These are phyloP conservation scores for Digitaria exilis DNA, from an alignment of 202 grass and related monocot species.

Conservation along the genomic window DNA sequence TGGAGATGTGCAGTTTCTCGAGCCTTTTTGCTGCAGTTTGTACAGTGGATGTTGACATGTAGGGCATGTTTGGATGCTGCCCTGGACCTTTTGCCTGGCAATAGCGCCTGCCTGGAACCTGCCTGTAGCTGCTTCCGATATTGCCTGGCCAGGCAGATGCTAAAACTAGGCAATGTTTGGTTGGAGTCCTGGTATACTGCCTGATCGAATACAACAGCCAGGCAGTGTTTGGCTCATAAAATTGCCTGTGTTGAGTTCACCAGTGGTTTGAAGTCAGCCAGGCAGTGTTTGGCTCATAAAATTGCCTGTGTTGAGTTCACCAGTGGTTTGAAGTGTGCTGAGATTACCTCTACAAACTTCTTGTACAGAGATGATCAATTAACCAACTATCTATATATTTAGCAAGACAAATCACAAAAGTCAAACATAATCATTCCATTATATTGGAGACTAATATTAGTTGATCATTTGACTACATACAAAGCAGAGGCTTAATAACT, in stretches of 20 bases:
- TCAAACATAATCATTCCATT: too few relatives aligned
- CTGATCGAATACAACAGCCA: not conserved
- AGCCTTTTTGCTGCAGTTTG: not conserved
- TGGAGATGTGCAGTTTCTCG: not conserved
- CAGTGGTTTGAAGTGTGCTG: not conserved
- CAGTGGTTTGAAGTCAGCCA: not conserved
- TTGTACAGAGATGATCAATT: too few relatives aligned
- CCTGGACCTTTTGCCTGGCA: not conserved
- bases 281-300: not conserved
- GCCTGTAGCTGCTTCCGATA: not conserved
- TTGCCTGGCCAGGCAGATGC: not conserved
- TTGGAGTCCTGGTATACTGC: not conserved
- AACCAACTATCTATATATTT: too few relatives aligned
- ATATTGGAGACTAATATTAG: too few relatives aligned
- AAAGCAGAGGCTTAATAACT: too few relatives aligned
- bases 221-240: not conserved
- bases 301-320: not conserved
- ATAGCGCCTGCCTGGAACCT: not conserved
- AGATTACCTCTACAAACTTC: not conserved
- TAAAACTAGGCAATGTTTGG: not conserved
- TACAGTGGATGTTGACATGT: not conserved
- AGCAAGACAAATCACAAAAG: too few relatives aligned
- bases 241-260: not conserved
- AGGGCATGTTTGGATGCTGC: not conserved
- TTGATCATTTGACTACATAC: too few relatives aligned